Evolutionary conservation across 2,329 filamentous ascomycete species (phyloP).

Genomic region (Coniochaeta ligniaria): DNA sequence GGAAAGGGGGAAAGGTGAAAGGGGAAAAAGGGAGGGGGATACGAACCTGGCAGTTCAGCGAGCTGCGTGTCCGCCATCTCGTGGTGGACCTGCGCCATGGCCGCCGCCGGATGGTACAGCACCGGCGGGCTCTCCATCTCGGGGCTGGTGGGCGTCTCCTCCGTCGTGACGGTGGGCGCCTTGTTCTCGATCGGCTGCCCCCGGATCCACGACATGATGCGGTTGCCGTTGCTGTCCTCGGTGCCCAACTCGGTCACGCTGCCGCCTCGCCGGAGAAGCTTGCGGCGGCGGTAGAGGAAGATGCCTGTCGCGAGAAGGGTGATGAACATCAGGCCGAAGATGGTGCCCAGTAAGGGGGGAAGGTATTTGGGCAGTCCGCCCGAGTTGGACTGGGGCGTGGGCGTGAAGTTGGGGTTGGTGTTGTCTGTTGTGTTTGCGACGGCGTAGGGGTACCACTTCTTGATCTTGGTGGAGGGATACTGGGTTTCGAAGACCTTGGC

Average conservation of each 20-base stretch:
- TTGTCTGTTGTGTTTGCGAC: slow-evolving; percentile 20
- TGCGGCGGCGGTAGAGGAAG: slow-evolving; percentile 45
- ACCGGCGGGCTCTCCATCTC: slow-evolving; percentile 27
- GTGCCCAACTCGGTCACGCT: slow-evolving; percentile 27
- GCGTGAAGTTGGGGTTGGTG: slow-evolving; percentile 16
- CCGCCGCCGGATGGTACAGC: background rate
- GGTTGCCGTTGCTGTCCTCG: slow-evolving; percentile 37
- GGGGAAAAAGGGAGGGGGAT: background rate
- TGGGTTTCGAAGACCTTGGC: slow-evolving; percentile 42
- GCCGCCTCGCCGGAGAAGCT: slow-evolving; percentile 28
- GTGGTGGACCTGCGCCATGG: slow-evolving; percentile 8
- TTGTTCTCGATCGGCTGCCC: slow-evolving; percentile 35
- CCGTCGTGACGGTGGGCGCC: slow-evolving; percentile 34
- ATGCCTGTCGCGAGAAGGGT: slow-evolving; percentile 42
- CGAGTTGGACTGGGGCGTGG: background rate
- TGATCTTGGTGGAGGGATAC: slow-evolving; percentile 51
- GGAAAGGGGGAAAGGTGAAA: background rate
- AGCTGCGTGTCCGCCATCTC: slow-evolving; percentile 32
- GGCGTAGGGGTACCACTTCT: slow-evolving; percentile 54
- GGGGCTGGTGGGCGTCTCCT: slow-evolving; percentile 30
- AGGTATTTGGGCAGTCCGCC: slow-evolving; percentile 26
- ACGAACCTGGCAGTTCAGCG: slow-evolving; percentile 38
- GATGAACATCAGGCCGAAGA: slow-evolving; percentile 51
- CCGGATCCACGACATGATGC: slow-evolving; percentile 46
- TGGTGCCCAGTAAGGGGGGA: slow-evolving; percentile 52